A percentile compares a stretch with the other conserved stretches of the same genome.
Evolutionary conservation across 129 eudicot genomes (phyloP).

Genomic region (Scalesia atractyloides): DNA sequence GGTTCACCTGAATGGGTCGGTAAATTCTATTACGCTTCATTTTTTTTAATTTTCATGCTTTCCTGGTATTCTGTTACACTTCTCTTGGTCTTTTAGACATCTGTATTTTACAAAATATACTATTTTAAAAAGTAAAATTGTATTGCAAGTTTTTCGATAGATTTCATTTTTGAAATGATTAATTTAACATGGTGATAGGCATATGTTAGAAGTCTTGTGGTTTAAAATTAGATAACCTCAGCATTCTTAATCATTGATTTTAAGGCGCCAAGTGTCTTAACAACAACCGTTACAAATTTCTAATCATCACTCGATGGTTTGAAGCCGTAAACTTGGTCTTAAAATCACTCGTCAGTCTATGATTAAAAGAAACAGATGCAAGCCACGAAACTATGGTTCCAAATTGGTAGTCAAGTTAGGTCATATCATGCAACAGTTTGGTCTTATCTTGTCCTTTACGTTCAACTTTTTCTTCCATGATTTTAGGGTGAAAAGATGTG

Average conservation of each 20-base stretch:
- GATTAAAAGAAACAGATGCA: neutral
- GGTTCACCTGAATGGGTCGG: neutral
- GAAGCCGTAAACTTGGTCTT: neutral
- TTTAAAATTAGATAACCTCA: neutral
- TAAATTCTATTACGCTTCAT: neutral
- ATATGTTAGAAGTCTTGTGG: too few species aligned
- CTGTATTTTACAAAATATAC: too few species aligned
- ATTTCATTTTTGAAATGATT: too few species aligned
- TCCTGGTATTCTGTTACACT: neutral
- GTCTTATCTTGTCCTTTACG: slow-evolving; percentile 14
- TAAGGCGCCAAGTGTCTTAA: slow-evolving; percentile 1
- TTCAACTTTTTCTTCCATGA: slow-evolving; percentile 18
- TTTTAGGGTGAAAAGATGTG: slow-evolving; percentile 25
- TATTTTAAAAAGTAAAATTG: too few species aligned
- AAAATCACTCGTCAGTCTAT: neutral
- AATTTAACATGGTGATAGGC: too few species aligned
- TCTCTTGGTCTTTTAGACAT: too few species aligned
- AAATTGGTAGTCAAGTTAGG: neutral
- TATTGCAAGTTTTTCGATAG: too few species aligned
- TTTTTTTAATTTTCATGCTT: neutral
- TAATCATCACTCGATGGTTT: neutral
- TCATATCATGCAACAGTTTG: slow-evolving; percentile 23
- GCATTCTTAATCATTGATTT: neutral
- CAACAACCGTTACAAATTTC: neutral
- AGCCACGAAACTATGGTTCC: slow-evolving; percentile 6